Evolutionary conservation across 805 yeast genomes (phyloP).

Genomic region (Cyberlindnera maritima): DNA sequence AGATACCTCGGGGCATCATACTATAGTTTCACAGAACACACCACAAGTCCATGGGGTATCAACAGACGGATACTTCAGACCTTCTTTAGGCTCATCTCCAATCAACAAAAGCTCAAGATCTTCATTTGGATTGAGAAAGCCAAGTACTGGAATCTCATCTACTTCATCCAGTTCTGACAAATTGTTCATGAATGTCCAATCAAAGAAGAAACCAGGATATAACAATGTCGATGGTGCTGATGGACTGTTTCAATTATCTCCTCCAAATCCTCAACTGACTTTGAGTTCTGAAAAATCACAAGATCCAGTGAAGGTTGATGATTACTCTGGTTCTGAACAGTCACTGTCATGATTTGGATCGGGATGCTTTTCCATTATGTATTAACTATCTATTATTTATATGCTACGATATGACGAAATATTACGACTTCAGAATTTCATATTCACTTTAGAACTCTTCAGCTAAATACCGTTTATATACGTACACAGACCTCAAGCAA

Average conservation of each 20-base stretch:
- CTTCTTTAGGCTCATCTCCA: background rate
- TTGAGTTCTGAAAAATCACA: background rate
- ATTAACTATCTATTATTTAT: background rate
- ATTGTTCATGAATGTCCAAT: conserved; percentile 12
- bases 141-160: conserved; percentile 1
- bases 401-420: too few species aligned
- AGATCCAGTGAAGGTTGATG: conserved; percentile 24
- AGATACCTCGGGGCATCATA: conserved; percentile 6
- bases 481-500: background rate
- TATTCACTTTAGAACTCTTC: too few species aligned
- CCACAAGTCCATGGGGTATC: background rate
- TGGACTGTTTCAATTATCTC: conserved; percentile 18
- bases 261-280: conserved; percentile 1
- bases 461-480: too few species aligned
- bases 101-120: background rate
- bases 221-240: conserved; percentile 23
- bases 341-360: background rate
- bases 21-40: background rate
- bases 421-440: too few species aligned
- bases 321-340: conserved; percentile 11
- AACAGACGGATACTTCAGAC: conserved; percentile 1
- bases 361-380: too few species aligned
- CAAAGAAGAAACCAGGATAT: conserved; percentile 7
- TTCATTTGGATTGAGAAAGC: background rate
- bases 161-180: conserved; percentile 15